A percentile compares a stretch with the other conserved stretches of the same genome.
These are phyloP conservation scores for Diplodia corticola DNA, from an alignment of 2,329 filamentous ascomycete genomes.

Conservation along the genomic window DNA sequence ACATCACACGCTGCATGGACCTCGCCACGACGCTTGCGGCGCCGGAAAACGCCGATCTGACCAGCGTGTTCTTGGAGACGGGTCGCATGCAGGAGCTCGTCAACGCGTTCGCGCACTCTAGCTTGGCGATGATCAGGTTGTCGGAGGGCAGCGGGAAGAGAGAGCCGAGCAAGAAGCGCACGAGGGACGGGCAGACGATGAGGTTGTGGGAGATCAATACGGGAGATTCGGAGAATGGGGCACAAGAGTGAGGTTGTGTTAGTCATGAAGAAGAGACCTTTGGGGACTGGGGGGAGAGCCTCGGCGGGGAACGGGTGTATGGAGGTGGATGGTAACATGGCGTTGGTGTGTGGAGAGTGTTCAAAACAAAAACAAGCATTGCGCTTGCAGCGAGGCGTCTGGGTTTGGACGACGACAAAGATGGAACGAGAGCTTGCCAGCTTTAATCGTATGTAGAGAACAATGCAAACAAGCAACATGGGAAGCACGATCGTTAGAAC, in stretches of 20 bases:
- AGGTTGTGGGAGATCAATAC: slow-evolving; percentile 15
- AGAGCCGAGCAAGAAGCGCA: slow-evolving; percentile 18
- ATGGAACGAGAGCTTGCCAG: background rate
- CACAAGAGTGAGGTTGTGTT: background rate
- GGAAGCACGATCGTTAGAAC: background rate
- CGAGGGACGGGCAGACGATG: slow-evolving; percentile 19
- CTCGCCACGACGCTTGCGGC: slow-evolving; percentile 71
- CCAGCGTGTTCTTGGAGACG: slow-evolving; percentile 41
- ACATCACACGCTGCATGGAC: slow-evolving; percentile 83
- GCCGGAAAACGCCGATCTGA: slow-evolving; percentile 35
- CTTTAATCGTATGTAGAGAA: background rate
- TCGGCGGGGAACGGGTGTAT: background rate
- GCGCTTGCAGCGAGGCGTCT: slow-evolving; percentile 15
- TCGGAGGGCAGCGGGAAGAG: slow-evolving; percentile 12
- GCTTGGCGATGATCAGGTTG: slow-evolving; percentile 63
- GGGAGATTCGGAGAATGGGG: background rate
- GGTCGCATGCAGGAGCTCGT: slow-evolving; percentile 49
- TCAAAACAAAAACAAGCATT: background rate
- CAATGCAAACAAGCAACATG: background rate
- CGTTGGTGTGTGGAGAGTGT: background rate
- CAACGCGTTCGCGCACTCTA: slow-evolving; percentile 69
- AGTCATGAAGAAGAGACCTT: background rate
- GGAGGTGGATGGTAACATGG: background rate
- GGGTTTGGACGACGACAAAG: background rate
- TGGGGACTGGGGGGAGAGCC: background rate